Percentiles rank a stretch among this genome's conserved stretches.
Conservation (phyloP, 331 rosid species). For the Quercus tomentella region DNA sequence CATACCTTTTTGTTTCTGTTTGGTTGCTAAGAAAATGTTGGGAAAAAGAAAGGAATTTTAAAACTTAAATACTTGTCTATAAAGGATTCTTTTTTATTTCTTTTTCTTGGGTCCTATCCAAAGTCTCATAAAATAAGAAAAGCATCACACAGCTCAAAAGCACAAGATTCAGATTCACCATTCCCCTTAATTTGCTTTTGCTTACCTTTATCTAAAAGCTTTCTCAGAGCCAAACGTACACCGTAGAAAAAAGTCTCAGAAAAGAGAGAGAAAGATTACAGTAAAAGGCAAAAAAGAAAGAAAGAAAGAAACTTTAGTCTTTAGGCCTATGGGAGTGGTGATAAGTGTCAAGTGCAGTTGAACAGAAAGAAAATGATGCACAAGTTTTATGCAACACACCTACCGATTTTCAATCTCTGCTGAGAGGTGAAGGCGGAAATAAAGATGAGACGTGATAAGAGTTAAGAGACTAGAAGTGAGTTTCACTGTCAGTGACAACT, state of each 20-base stretch:
- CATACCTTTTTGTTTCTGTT: constrained; percentile 22
- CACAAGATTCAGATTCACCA: background rate
- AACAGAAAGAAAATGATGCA: too few relatives aligned
- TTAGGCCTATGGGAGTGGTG: background rate
- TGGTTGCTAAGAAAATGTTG: background rate
- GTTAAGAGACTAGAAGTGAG: too few relatives aligned
- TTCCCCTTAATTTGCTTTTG: background rate
- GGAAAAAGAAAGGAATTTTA: background rate
- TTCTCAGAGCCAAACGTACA: background rate
- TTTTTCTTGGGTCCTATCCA: background rate
- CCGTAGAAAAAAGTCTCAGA: background rate
- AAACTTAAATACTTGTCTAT: background rate
- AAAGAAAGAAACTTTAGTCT: background rate
- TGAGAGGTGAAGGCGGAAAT: too few relatives aligned
- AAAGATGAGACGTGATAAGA: too few relatives aligned
- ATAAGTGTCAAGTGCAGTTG: background rate
- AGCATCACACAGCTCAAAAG: background rate
- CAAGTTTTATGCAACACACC: too few relatives aligned
- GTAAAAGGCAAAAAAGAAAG: background rate
- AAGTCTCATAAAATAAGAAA: background rate
- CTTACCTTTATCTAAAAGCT: background rate
- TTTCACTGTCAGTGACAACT: too few relatives aligned
- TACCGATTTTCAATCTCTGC: too few relatives aligned
- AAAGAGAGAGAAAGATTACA: background rate
- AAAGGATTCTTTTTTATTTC: background rate